Evolutionary conservation across 2,329 filamentous ascomycete species (phyloP).

Genomic region (Hypocrella siamensis): DNA sequence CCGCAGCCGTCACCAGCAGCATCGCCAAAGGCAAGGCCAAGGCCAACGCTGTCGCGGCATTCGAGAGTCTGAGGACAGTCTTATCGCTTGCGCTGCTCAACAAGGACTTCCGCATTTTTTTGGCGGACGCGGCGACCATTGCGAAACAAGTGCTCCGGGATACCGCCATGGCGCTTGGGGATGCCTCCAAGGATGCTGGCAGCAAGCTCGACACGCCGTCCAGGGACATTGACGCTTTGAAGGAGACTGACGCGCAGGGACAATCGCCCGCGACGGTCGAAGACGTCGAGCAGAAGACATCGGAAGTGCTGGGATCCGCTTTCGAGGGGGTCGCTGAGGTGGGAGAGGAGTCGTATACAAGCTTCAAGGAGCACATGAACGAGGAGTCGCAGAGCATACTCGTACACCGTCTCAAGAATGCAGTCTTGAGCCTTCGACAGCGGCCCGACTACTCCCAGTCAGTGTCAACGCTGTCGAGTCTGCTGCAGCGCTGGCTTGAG

Average conservation of each 20-base stretch:
- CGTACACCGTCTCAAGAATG: conserved; percentile 59
- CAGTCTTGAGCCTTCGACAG: conserved; percentile 57
- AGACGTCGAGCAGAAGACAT: conserved; percentile 44
- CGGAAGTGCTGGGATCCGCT: conserved; percentile 30
- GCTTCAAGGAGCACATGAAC: conserved; percentile 55
- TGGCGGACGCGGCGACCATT: conserved; percentile 65
- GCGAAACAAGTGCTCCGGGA: conserved; percentile 77
- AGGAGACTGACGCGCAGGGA: conserved; percentile 15
- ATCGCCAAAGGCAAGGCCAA: conserved; percentile 14
- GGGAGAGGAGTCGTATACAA: conserved; percentile 45
- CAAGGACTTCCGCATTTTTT: conserved; percentile 73
- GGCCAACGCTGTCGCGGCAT: conserved; percentile 29
- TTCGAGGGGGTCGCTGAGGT: conserved; percentile 2
- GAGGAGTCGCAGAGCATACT: conserved; percentile 61
- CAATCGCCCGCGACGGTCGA: conserved; percentile 34
- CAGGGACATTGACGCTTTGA: conserved; percentile 34
- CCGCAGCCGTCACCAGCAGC: conserved; percentile 12
- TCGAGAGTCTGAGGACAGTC: conserved; percentile 69
- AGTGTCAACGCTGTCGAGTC: conserved; percentile 58
- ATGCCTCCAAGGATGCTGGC: conserved; percentile 58
- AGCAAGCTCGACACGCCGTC: conserved; percentile 57
- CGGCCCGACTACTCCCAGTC: conserved; percentile 75
- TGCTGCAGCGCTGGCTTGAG: conserved; percentile 65
- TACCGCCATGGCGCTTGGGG: conserved; percentile 64
- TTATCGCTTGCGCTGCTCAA: conserved; percentile 78